phyloP scores from a whole-genome alignment of 2,329 filamentous ascomycete species.

The Myriangium duriaei region DNA sequence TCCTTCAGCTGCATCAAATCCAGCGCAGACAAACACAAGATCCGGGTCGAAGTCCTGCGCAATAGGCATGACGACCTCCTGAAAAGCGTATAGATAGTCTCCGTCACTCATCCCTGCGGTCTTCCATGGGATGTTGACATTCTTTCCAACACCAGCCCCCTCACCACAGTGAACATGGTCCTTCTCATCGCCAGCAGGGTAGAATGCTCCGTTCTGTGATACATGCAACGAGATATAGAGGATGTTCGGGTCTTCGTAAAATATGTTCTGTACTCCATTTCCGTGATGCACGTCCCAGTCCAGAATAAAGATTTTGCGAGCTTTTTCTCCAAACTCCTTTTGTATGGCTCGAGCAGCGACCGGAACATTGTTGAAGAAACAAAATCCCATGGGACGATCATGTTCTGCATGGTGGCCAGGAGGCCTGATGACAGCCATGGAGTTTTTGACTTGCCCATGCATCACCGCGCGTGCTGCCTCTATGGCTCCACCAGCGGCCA shows the following conservation, averaged over 20 bases:
- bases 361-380: constrained; percentile 94
- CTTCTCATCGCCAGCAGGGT: constrained; percentile 53
- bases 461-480: constrained; percentile 92
- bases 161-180: constrained; percentile 48
- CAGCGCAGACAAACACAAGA: constrained; percentile 86
- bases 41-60: constrained; percentile 88
- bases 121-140: constrained; percentile 59
- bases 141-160: constrained; percentile 47
- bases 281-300: constrained; percentile 78
- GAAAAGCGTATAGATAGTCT: constrained; percentile 93
- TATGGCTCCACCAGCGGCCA: constrained; percentile 86
- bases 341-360: constrained; percentile 86
- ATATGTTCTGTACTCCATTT: constrained; percentile 92
- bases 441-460: constrained; percentile 73
- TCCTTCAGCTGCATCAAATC: constrained; percentile 89
- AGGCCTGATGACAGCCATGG: constrained; percentile 86
- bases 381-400: constrained; percentile 81
- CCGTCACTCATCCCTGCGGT: constrained; percentile 77
- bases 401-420: constrained; percentile 92
- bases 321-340: constrained; percentile 61
- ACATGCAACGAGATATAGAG: constrained; percentile 94
- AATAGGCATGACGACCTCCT: constrained; percentile 92
- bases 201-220: constrained; percentile 71
- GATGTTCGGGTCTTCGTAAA: constrained; percentile 87
- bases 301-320: constrained; percentile 80